These are phyloP conservation scores for Lagenidium giganteum DNA, from an alignment of 352 stramenopile species.

Conservation along the genomic window DNA sequence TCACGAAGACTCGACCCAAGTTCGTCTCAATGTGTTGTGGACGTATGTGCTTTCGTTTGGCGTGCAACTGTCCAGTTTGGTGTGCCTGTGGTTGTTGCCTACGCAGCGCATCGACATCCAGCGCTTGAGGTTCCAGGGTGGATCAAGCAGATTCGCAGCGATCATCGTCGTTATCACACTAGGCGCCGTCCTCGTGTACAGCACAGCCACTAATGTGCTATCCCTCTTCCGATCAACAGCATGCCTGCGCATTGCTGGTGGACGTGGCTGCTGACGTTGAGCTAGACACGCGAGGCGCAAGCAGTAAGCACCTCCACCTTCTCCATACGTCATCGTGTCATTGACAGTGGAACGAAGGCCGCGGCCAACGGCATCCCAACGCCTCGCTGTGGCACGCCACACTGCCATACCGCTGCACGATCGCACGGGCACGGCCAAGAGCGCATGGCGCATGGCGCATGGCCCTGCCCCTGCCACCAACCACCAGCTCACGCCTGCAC, in stretches of 20 bases:
- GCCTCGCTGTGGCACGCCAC: too few relatives aligned
- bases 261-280: constrained; percentile 20
- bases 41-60: constrained; percentile 42
- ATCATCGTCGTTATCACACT: constrained; percentile 31
- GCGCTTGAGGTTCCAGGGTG: constrained; percentile 55
- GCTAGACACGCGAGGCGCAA: too few relatives aligned
- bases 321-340: too few relatives aligned
- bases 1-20: constrained; percentile 23
- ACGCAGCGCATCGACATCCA: constrained; percentile 61
- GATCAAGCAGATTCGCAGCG: constrained; percentile 38
- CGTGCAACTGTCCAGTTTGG: constrained; percentile 39
- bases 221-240: constrained; percentile 26
- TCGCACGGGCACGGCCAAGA: too few relatives aligned
- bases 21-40: constrained; percentile 37
- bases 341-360: too few relatives aligned
- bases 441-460: too few relatives aligned
- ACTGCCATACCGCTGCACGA: too few relatives aligned
- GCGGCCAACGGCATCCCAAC: too few relatives aligned
- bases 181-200: constrained; percentile 31
- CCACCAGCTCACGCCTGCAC: too few relatives aligned
- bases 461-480: too few relatives aligned
- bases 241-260: constrained; percentile 19
- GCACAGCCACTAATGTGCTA: constrained; percentile 32
- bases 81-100: constrained; percentile 38
- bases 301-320: not conserved